A percentile compares a stretch with the other conserved stretches of the same genome.
phyloP scores from a whole-genome alignment of 2,329 filamentous ascomycete genomes.

The Hypoxylon rubiginosum region DNA sequence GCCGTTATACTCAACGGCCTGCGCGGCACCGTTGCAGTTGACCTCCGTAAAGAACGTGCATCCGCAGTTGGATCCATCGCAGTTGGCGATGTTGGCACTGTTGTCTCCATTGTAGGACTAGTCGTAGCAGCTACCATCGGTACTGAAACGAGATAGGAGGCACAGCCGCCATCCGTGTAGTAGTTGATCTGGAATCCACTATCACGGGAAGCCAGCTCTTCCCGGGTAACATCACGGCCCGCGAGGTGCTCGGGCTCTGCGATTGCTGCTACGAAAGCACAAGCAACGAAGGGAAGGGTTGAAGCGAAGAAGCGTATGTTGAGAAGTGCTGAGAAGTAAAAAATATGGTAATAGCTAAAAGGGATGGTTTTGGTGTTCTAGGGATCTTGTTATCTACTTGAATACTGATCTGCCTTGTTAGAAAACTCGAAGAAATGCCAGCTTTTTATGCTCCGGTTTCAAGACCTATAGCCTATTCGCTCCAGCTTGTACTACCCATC shows the following conservation, averaged over 20 bases:
- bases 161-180: conserved; percentile 11
- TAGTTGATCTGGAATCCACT: conserved; percentile 14
- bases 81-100: conserved; percentile 18
- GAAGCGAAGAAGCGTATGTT: conserved; percentile 5
- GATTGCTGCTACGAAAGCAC: conserved; percentile 8
- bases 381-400: not conserved
- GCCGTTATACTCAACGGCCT: conserved; percentile 1
- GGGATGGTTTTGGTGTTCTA: not conserved
- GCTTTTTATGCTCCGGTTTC: too few relatives aligned
- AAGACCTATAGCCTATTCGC: too few relatives aligned
- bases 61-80: not conserved
- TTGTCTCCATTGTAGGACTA: conserved; percentile 7
- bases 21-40: not conserved
- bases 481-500: too few relatives aligned
- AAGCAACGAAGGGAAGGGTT: conserved; percentile 5
- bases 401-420: not conserved
- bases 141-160: not conserved
- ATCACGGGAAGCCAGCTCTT: not conserved
- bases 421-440: not conserved
- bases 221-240: not conserved
- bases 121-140: conserved; percentile 8
- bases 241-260: conserved; percentile 1
- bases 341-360: too few relatives aligned
- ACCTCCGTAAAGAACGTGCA: conserved; percentile 11
- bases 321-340: not conserved